Evolutionary conservation across 1,139 yeast species (phyloP).

Genomic region (Zygosaccharomyces sapae): DNA sequence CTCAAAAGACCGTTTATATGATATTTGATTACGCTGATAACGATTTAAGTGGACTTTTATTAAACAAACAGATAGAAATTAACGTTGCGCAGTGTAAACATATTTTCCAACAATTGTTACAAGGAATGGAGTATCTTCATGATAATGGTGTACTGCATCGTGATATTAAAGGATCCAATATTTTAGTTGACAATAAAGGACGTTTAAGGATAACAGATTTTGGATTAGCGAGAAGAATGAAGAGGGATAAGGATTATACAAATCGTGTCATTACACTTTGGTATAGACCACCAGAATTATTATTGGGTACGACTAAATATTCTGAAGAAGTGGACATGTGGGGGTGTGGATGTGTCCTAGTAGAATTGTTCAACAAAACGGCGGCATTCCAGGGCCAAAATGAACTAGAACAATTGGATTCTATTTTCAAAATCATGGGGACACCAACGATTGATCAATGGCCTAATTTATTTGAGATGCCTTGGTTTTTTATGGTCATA

Average conservation of each 20-base stretch:
- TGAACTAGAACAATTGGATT: slow-evolving; percentile 76
- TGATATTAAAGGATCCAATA: slow-evolving; percentile 92
- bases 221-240: slow-evolving; percentile 85
- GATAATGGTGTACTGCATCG: slow-evolving; percentile 77
- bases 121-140: slow-evolving; percentile 80
- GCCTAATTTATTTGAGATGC: slow-evolving; percentile 72
- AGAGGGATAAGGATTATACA: slow-evolving; percentile 55
- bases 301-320: slow-evolving; percentile 85
- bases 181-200: slow-evolving; percentile 69
- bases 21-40: slow-evolving; percentile 91
- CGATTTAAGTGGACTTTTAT: slow-evolving; percentile 81
- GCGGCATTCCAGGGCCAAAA: slow-evolving; percentile 87
- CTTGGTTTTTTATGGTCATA: slow-evolving; percentile 87
- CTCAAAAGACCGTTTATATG: slow-evolving; percentile 72
- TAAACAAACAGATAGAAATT: slow-evolving; percentile 66
- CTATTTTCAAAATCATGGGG: slow-evolving; percentile 80
- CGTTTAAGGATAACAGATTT: slow-evolving; percentile 84
- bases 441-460: slow-evolving; percentile 70
- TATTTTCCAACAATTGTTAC: slow-evolving; percentile 68
- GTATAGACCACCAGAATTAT: slow-evolving; percentile 95
- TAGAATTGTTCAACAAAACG: slow-evolving; percentile 69
- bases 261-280: slow-evolving; percentile 92
- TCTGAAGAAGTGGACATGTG: slow-evolving; percentile 91
- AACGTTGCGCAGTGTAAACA: slow-evolving; percentile 69
- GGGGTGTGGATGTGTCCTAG: slow-evolving; percentile 92